Conservation (phyloP, 2,329 filamentous ascomycete species). For the Aspergillus luchuensis region DNA sequence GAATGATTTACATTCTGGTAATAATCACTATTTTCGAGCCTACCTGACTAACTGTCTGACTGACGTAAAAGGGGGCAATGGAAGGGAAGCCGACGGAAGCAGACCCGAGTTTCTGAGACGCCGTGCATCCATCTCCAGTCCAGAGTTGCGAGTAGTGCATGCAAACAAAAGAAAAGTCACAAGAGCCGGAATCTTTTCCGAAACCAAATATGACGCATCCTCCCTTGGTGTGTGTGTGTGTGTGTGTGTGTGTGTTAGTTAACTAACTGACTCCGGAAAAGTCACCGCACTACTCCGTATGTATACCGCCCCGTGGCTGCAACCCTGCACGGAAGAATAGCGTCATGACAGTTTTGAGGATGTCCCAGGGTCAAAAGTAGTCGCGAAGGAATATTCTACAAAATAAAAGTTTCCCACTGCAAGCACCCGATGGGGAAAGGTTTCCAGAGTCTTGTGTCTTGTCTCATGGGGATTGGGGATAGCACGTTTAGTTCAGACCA, state of each 20-base stretch:
- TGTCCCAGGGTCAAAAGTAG: not conserved
- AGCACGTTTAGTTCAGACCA: not conserved
- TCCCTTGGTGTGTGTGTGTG: not conserved
- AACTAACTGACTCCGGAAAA: too few species aligned
- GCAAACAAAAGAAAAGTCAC: not conserved
- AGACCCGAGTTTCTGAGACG: slow-evolving; percentile 1
- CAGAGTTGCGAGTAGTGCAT: too few species aligned
- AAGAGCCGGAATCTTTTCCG: slow-evolving; percentile 8
- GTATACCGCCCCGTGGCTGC: too few species aligned
- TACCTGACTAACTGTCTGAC: too few species aligned
- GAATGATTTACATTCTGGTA: not conserved
- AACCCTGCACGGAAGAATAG: not conserved
- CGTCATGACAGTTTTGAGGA: not conserved
- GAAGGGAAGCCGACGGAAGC: slow-evolving; percentile 5
- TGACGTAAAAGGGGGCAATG: not conserved
- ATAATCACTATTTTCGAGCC: not conserved
- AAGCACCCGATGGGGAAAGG: not conserved
- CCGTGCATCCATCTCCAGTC: not conserved
- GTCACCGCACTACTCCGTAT: too few species aligned
- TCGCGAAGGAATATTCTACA: too few species aligned
- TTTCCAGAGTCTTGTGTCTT: not conserved
- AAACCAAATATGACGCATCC: slow-evolving; percentile 5
- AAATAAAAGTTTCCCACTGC: too few species aligned
- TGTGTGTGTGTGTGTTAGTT: not conserved
- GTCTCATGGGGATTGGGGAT: not conserved